phyloP scores from a whole-genome alignment of 345 rosid genomes.

The Arabis hirsuta region DNA sequence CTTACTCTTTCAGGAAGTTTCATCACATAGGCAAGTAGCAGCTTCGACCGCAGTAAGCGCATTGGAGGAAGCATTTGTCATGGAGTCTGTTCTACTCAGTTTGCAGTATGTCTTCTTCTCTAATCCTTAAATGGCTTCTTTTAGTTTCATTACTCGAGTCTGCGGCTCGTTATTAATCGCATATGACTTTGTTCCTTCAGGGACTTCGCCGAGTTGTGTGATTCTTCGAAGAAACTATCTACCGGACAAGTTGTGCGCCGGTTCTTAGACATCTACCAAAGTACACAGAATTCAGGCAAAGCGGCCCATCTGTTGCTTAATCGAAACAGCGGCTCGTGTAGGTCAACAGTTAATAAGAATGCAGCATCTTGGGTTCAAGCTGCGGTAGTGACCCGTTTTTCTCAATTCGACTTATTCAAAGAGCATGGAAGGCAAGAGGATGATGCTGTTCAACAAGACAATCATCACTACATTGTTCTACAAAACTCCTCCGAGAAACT shows the following conservation, averaged over 20 bases:
- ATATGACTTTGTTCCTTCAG: constrained; percentile 36
- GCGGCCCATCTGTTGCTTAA: constrained; percentile 42
- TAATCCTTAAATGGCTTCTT: constrained; percentile 4
- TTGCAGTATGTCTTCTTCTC: constrained; percentile 44
- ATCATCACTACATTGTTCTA: constrained; percentile 40
- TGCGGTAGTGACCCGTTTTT: constrained; percentile 47
- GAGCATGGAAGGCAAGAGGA: constrained; percentile 35
- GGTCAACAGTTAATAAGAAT: constrained; percentile 31
- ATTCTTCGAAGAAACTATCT: constrained; percentile 42
- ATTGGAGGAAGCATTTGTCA: constrained; percentile 54
- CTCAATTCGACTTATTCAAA: constrained; percentile 49
- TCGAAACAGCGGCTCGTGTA: constrained; percentile 26
- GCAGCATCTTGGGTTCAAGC: constrained; percentile 55
- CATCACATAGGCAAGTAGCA: constrained; percentile 44
- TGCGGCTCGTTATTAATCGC: background rate
- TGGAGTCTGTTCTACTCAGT: constrained; percentile 46
- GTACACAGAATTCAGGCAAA: constrained; percentile 40
- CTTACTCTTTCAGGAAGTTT: constrained; percentile 45
- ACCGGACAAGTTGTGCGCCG: constrained; percentile 43
- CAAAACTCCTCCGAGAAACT: constrained; percentile 36
- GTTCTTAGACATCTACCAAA: constrained; percentile 51
- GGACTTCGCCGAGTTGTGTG: constrained; percentile 47
- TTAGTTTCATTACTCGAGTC: background rate
- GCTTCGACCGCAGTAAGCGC: constrained; percentile 45
- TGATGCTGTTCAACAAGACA: constrained; percentile 24